These are phyloP conservation scores for Thalassia testudinum DNA, from an alignment of 116 monocot species.

Conservation along the genomic window DNA sequence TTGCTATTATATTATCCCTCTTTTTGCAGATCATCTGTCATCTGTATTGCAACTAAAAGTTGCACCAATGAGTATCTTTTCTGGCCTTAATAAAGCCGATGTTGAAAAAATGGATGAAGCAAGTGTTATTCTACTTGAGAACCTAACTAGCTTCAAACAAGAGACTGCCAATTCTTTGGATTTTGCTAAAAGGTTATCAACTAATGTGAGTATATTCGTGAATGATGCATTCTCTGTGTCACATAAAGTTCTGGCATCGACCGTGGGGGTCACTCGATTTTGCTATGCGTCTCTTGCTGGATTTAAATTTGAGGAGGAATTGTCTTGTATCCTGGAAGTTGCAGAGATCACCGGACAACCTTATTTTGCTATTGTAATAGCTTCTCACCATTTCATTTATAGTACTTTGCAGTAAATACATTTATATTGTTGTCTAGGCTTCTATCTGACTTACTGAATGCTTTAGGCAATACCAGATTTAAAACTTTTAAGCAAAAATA, in stretches of 20 bases:
- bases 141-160: conserved; percentile 55
- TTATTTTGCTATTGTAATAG: conserved; percentile 61
- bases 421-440: too few relatives aligned
- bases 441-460: too few relatives aligned
- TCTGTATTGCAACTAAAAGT: conserved; percentile 62
- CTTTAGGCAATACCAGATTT: too few relatives aligned
- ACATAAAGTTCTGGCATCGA: conserved; percentile 88
- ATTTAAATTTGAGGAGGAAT: conserved; percentile 73
- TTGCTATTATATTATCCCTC: not conserved
- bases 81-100: conserved; percentile 9
- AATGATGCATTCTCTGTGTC: conserved; percentile 77
- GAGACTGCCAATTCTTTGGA: conserved; percentile 55
- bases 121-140: conserved; percentile 63
- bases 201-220: conserved; percentile 55
- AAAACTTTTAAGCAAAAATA: too few relatives aligned
- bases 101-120: conserved; percentile 13
- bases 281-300: conserved; percentile 83
- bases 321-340: conserved; percentile 23
- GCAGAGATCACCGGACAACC: conserved; percentile 32
- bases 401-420: too few relatives aligned
- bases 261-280: conserved; percentile 67
- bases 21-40: conserved; percentile 59
- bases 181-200: conserved; percentile 57
- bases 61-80: conserved; percentile 19
- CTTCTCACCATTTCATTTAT: not conserved